Evolutionary conservation across 2,329 filamentous ascomycete genomes (phyloP), one percentile per base, ranked within the genome.

Genomic region (Chalara sp.): DNA sequence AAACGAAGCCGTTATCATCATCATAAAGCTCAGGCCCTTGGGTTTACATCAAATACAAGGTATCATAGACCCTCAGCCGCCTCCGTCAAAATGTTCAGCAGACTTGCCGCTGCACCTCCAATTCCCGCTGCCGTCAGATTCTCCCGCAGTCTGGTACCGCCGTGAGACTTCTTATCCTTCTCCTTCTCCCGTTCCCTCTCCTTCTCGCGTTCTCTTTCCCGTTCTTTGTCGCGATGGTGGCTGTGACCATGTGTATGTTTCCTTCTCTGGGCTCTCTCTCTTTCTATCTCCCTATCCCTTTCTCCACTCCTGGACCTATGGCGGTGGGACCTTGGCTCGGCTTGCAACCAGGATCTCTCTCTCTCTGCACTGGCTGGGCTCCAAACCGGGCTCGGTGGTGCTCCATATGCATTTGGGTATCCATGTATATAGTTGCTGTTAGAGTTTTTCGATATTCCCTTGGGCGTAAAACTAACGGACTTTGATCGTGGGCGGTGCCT

Each of bases 81-180:
- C 61, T 84, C 79, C 4, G 76, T 74, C 32, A 84, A 65, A 1
- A 83, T 78, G 49, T 75, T 76, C 44, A 83, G 59, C 53, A 84
- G 64, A 48, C 78, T 81, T 3, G 75, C 79, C 0, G 81, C 80
- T 0, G 79, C 80, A 7, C 80, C 78, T 4, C 80, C 80, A 32
- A 84, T 76, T 1, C 80, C 76, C 5, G 79, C 80, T 0, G 76
- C 78, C 2, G 75, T 73, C 4, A 83, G 68, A 12, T 78, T 75
- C 45, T 75, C 74, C 65, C 74, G 75, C 10, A 61, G 41, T 58
- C 71, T 75, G 61, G 70, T 74, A 59, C 44, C 51, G 33, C 48
- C 42, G 8, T 47, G 50, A 39, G 47, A 54, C 12, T 55, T 46
- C 31, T 42, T 53, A 10, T 42, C 50, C 21, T 48, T 51, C 31